Conservation (phyloP, 306 rosid species). For the Carpinus viminea region DNA sequence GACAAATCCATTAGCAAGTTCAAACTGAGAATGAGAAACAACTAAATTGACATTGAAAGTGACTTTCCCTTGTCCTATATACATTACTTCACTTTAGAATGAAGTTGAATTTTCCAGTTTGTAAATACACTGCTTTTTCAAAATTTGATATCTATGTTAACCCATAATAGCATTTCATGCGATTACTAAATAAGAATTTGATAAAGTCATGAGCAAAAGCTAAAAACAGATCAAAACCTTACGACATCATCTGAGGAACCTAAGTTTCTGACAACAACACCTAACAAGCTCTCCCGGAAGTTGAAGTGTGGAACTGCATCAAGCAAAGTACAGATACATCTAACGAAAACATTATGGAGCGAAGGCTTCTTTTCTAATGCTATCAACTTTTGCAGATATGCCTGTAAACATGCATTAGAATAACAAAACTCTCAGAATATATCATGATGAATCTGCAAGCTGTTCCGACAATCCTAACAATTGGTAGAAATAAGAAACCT, state of each 20-base stretch:
- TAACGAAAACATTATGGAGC: constrained; percentile 70
- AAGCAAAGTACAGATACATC: constrained; percentile 80
- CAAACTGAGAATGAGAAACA: neutral
- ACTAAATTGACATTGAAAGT: neutral
- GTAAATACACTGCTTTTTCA: neutral
- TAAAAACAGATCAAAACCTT: constrained; percentile 57
- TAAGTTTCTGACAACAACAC: constrained; percentile 65
- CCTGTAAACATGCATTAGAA: constrained; percentile 48
- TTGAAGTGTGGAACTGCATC: constrained; percentile 91
- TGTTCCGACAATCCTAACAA: neutral
- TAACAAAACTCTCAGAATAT: constrained; percentile 1
- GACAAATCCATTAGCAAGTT: neutral
- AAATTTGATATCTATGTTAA: constrained; percentile 7
- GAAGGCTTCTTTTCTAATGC: constrained; percentile 57
- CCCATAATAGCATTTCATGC: neutral
- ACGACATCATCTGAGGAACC: constrained; percentile 63
- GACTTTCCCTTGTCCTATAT: constrained; percentile 1
- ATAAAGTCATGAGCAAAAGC: neutral
- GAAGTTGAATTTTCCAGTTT: neutral
- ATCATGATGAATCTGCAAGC: constrained; percentile 10
- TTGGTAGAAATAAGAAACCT: neutral
- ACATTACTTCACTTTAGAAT: constrained; percentile 10
- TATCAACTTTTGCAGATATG: constrained; percentile 75
- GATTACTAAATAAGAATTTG: constrained; percentile 8
- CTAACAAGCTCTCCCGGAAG: constrained; percentile 78